Conservation (phyloP, 805 yeast genomes). For the Huiozyma naganishii region DNA sequence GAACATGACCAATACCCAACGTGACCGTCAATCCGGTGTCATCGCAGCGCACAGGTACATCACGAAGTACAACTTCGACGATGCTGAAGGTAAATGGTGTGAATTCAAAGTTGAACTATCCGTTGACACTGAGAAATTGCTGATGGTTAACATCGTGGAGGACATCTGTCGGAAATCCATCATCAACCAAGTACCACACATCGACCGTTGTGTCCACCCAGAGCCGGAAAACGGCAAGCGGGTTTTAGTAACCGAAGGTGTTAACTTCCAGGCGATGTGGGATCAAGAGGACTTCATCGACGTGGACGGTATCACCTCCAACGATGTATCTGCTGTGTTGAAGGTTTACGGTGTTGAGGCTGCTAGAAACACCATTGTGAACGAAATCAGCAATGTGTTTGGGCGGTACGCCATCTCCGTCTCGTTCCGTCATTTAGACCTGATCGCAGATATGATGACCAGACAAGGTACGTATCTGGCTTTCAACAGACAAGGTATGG, state of each 20-base stretch:
- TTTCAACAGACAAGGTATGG: slow-evolving; percentile 97
- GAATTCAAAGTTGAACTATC: slow-evolving; percentile 75
- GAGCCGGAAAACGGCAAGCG: slow-evolving; percentile 59
- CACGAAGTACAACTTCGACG: slow-evolving; percentile 81
- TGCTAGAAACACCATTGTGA: slow-evolving; percentile 93
- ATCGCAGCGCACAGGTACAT: slow-evolving; percentile 63
- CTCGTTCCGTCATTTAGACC: slow-evolving; percentile 85
- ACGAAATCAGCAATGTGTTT: slow-evolving; percentile 92
- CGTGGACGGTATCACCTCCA: slow-evolving; percentile 80
- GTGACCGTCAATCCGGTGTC: slow-evolving; percentile 78
- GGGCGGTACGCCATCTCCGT: slow-evolving; percentile 93
- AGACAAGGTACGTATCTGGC: slow-evolving; percentile 96
- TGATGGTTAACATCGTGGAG: slow-evolving; percentile 95
- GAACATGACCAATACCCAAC: slow-evolving; percentile 48
- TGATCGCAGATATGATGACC: slow-evolving; percentile 98
- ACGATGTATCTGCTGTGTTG: slow-evolving; percentile 86
- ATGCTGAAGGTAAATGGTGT: slow-evolving; percentile 83
- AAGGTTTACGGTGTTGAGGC: slow-evolving; percentile 97
- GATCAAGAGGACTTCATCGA: slow-evolving; percentile 88
- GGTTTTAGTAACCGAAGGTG: slow-evolving; percentile 90
- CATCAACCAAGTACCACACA: slow-evolving; percentile 81
- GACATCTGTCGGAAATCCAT: slow-evolving; percentile 82
- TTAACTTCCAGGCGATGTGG: slow-evolving; percentile 96
- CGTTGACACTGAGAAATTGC: slow-evolving; percentile 79
- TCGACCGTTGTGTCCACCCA: slow-evolving; percentile 90